Base-by-base conservation (phyloP, 306 rosid species). In the Begonia peltatifolia region DNA sequence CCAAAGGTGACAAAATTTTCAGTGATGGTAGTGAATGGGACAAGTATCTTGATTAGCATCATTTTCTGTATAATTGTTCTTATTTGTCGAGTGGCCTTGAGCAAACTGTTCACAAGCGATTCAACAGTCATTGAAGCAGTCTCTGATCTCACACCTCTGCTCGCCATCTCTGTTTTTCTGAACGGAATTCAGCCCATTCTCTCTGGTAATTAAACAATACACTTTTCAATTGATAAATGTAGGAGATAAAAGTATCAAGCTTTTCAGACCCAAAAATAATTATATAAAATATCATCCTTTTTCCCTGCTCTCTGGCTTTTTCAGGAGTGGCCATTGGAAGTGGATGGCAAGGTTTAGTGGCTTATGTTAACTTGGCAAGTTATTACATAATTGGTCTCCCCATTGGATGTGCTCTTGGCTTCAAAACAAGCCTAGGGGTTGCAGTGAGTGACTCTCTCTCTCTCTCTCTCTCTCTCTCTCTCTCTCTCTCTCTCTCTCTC, bases 271-370 rank as follows among this genome's bases (percentile, higher is more conserved):
- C 38, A 9, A 30, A 7, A 30, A 30, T 30, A 30, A 30, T 5
- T 30, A 30, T 30, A 30, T 30, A 30, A 30, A 30, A 6, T 30
- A 30, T 30, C 46, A 20, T 23, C 14, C 38, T 5, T 30, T 30
- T 30, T 25, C 3, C 38, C 38, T 30, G 38, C 38, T 5, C 3
- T 15, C 30, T 2, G 10, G 16, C 41, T 47, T 9, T 66, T 51
- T 55, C 56, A 83, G 94, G 83, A 9, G 88, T 80, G 56, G 94
- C 94, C 50, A 73, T 84, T 77, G 94, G 88, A 63, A 80, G 83
- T 59, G 88, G 88, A 70, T 80, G 94, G 94, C 94, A 84, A 73
- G 83, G 49, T 18, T 59, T 77, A 16, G 85, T 84, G 42, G 88
- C 85, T 54, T 84, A 84, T 66, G 85, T 84, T 17, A 84, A 84